These are phyloP conservation scores for Paraphoma chrysanthemicola DNA, from an alignment of 2,329 filamentous ascomycete species.

Conservation along the genomic window DNA sequence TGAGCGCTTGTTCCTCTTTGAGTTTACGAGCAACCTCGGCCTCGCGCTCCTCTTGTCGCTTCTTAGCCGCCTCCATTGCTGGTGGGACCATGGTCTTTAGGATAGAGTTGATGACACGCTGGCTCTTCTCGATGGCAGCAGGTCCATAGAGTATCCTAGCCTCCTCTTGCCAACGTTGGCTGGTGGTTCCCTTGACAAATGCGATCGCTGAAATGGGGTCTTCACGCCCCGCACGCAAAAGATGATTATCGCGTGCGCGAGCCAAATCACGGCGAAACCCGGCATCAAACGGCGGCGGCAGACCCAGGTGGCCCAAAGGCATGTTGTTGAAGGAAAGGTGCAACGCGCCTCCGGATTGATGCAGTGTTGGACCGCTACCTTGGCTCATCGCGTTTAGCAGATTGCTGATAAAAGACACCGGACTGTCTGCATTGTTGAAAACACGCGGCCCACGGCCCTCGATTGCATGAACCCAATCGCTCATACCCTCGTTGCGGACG, in stretches of 20 bases:
- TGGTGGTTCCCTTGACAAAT: constrained; percentile 76
- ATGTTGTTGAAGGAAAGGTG: constrained; percentile 59
- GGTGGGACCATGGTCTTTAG: constrained; percentile 79
- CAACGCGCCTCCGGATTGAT: constrained; percentile 54
- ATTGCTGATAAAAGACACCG: constrained; percentile 64
- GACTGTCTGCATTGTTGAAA: constrained; percentile 53
- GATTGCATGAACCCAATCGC: constrained; percentile 61
- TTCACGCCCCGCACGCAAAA: constrained; percentile 50
- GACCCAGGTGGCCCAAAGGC: constrained; percentile 35
- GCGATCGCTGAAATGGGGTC: constrained; percentile 77
- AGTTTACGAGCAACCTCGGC: constrained; percentile 72
- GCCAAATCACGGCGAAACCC: constrained; percentile 39
- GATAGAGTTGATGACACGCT: constrained; percentile 72
- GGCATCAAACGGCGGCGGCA: constrained; percentile 43
- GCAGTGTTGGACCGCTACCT: constrained; percentile 39
- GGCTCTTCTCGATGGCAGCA: constrained; percentile 71
- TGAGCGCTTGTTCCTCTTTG: constrained; percentile 68
- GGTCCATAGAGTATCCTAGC: constrained; percentile 82
- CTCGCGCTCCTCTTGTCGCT: constrained; percentile 73
- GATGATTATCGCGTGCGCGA: constrained; percentile 38
- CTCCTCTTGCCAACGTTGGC: constrained; percentile 86
- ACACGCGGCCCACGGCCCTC: constrained; percentile 55
- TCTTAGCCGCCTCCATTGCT: constrained; percentile 81
- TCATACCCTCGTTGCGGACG: constrained; percentile 50
- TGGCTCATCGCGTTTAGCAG: constrained; percentile 63